Conservation (phyloP, 495 filamentous ascomycete genomes). For the Xylaria venustula region DNA sequence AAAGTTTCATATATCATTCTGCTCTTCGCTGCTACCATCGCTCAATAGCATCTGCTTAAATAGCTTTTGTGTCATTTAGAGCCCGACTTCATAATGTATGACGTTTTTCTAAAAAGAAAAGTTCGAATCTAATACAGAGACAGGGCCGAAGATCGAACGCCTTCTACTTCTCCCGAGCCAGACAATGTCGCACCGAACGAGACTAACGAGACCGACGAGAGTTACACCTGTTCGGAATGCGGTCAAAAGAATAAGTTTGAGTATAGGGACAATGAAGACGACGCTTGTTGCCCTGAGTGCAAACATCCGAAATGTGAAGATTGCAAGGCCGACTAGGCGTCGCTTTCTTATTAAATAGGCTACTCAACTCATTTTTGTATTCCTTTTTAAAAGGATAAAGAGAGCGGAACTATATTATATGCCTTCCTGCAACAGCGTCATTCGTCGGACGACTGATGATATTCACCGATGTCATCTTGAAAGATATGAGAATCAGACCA, state of each 20-base stretch:
- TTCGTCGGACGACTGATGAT: too few relatives aligned
- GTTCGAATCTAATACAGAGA: background rate
- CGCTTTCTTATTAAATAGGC: too few relatives aligned
- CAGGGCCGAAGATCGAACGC: background rate
- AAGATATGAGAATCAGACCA: too few relatives aligned
- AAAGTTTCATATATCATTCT: too few relatives aligned
- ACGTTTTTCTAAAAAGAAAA: background rate
- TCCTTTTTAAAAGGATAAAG: too few relatives aligned
- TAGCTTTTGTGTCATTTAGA: too few relatives aligned
- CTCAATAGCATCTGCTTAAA: too few relatives aligned
- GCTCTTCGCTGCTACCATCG: too few relatives aligned
- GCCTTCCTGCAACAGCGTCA: too few relatives aligned
- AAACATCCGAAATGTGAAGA: background rate
- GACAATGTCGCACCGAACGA: background rate
- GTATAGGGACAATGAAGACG: background rate
- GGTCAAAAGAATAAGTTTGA: background rate
- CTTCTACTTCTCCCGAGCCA: background rate
- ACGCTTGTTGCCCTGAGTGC: background rate
- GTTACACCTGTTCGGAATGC: conserved; percentile 3
- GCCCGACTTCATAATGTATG: conserved; percentile 3
- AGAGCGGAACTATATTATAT: too few relatives aligned
- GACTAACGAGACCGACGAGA: background rate
- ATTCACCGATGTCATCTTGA: too few relatives aligned
- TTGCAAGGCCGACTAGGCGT: background rate
- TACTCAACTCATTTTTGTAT: too few relatives aligned